These are phyloP conservation scores for Gaeumannomyces sp. DNA, from an alignment of 2,329 filamentous ascomycete genomes.

Conservation along the genomic window DNA sequence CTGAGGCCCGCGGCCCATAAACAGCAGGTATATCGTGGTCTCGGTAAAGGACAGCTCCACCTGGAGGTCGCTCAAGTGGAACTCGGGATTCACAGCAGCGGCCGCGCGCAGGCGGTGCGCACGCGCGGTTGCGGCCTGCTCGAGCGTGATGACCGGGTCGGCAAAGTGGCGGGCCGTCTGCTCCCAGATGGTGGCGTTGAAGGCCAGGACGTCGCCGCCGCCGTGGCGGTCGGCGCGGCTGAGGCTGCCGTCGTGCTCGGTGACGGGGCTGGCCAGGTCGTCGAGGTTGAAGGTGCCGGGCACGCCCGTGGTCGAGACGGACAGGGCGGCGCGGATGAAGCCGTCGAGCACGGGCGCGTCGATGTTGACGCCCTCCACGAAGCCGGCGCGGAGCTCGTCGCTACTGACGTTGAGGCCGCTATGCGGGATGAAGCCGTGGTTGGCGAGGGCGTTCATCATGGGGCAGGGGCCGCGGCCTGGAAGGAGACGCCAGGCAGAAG, in stretches of 20 bases:
- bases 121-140: slow-evolving; percentile 1
- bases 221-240: slow-evolving; percentile 25
- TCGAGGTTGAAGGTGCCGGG: slow-evolving; percentile 30
- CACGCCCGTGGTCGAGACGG: slow-evolving; percentile 36
- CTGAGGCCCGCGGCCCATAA: slow-evolving; percentile 11
- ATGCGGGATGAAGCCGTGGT: slow-evolving; percentile 42
- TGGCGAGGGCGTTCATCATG: slow-evolving; percentile 45
- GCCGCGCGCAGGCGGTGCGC: background rate
- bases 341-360: slow-evolving; percentile 29
- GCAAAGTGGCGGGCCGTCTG: background rate
- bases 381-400: slow-evolving; percentile 29
- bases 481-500: too few species aligned
- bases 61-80: slow-evolving; percentile 3
- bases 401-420: slow-evolving; percentile 30
- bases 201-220: slow-evolving; percentile 27
- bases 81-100: slow-evolving; percentile 11
- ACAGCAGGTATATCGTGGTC: slow-evolving; percentile 11
- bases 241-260: slow-evolving; percentile 28
- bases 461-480: slow-evolving; percentile 34
- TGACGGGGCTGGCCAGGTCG: slow-evolving; percentile 23
- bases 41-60: slow-evolving; percentile 11
- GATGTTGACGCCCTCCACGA: slow-evolving; percentile 38
- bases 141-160: slow-evolving; percentile 26
- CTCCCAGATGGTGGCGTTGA: slow-evolving; percentile 19
- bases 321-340: slow-evolving; percentile 36